These are phyloP conservation scores for Melastoma malabathricum DNA, from an alignment of 345 rosid species.

Conservation along the genomic window DNA sequence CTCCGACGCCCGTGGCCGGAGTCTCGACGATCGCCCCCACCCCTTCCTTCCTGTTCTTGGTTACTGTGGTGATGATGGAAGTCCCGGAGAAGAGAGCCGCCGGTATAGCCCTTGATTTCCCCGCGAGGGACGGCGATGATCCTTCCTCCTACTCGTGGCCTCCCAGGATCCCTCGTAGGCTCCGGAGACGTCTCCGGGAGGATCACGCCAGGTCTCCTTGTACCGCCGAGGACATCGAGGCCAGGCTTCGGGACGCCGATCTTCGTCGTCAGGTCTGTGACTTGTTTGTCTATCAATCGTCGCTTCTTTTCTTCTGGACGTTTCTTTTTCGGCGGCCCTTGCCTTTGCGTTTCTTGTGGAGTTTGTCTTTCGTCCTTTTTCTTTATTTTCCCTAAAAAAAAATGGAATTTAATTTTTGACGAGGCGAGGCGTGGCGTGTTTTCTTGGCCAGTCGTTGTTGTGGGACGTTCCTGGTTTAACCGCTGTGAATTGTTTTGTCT, in stretches of 20 bases:
- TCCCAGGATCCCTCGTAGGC: slow-evolving; percentile 52
- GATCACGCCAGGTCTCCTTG: slow-evolving; percentile 36
- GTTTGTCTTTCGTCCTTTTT: too few species aligned
- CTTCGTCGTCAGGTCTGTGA: slow-evolving; percentile 75
- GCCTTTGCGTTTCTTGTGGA: too few species aligned
- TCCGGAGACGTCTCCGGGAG: slow-evolving; percentile 49
- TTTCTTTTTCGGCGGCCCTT: neutral
- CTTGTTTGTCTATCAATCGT: neutral
- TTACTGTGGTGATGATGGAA: slow-evolving; percentile 13
- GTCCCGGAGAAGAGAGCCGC: slow-evolving; percentile 37
- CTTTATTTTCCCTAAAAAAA: too few species aligned
- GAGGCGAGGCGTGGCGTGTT: too few species aligned
- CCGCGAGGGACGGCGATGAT: slow-evolving; percentile 14
- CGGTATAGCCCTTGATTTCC: slow-evolving; percentile 41
- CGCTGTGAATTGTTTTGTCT: too few species aligned
- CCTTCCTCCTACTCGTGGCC: slow-evolving; percentile 24
- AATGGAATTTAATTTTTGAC: too few species aligned
- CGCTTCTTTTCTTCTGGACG: neutral
- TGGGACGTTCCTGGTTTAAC: too few species aligned
- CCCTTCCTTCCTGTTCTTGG: too few species aligned
- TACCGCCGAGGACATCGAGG: slow-evolving; percentile 78
- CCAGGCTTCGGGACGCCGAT: slow-evolving; percentile 81
- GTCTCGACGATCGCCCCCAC: neutral
- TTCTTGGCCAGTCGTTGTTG: too few species aligned
- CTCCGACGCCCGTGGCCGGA: neutral